Percentiles rank a stretch among this genome's conserved stretches.
These are phyloP conservation scores for Cephalotrichum gorgonifer DNA, from an alignment of 2,329 filamentous ascomycete species.

Conservation along the genomic window DNA sequence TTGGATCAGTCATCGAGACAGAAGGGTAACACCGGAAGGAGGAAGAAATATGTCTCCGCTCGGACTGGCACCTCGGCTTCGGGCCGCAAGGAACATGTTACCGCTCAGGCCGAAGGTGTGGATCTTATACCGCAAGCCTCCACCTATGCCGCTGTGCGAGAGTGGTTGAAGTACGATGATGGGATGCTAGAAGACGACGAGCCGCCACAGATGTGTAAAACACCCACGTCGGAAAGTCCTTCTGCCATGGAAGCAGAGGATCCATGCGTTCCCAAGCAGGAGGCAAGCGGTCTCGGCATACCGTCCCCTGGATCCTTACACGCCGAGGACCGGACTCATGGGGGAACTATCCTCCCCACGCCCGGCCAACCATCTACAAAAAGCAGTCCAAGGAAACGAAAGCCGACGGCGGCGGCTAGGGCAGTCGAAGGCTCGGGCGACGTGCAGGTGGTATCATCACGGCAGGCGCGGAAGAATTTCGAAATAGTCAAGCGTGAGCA, in stretches of 20 bases:
- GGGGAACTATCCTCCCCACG: neutral
- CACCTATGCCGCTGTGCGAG: neutral
- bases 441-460: conserved; percentile 20
- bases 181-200: neutral
- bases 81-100: neutral
- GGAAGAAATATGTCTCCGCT: neutral
- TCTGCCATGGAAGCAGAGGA: neutral
- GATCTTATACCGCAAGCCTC: neutral
- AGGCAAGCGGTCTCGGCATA: neutral
- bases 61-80: neutral
- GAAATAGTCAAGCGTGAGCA: conserved; percentile 49
- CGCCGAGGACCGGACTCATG: neutral
- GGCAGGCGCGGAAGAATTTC: conserved; percentile 48
- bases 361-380: neutral
- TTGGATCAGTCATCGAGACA: neutral
- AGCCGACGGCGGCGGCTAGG: neutral
- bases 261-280: neutral
- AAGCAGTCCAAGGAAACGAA: neutral
- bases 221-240: neutral
- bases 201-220: neutral
- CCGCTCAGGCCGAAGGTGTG: neutral
- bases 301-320: neutral
- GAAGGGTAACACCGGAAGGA: neutral
- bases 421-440: neutral
- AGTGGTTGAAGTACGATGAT: neutral